phyloP scores from a whole-genome alignment of 768 basidiomycete species.

The Suillus ampliporus region DNA sequence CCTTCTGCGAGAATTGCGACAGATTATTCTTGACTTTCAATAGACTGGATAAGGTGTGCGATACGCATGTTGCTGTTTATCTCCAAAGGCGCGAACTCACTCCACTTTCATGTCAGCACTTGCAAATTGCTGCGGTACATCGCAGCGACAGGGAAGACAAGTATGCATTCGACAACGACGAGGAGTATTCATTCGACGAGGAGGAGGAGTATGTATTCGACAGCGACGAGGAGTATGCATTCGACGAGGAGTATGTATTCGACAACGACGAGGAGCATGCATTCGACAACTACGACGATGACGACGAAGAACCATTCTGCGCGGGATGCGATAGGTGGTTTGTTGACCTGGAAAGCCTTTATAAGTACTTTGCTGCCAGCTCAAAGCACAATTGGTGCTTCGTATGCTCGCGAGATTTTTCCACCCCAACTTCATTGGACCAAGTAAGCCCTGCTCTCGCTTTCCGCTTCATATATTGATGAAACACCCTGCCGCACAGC shows the following conservation, averaged over 20 bases:
- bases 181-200: no score
- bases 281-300: conserved; percentile 10
- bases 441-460: conserved; percentile 33
- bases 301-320: conserved; percentile 26
- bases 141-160: conserved; percentile 9
- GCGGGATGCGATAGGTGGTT: conserved; percentile 30
- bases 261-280: no score
- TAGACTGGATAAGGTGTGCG: conserved; percentile 20
- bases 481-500: not conserved
- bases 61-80: not conserved
- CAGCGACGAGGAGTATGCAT: no score
- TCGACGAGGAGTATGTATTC: no score
- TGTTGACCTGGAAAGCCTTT: conserved; percentile 19
- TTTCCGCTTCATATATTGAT: not conserved
- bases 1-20: conserved; percentile 25
- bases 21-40: conserved; percentile 20
- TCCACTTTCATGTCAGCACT: not conserved
- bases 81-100: not conserved
- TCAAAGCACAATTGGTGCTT: conserved; percentile 42
- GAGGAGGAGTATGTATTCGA: no score
- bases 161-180: conserved; percentile 7
- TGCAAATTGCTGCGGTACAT: not conserved
- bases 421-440: conserved; percentile 28
- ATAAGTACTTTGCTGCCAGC: conserved; percentile 28
- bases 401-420: conserved; percentile 38